Conservation (phyloP, 1,284 basidiomycete genomes). For the Sporisorium exsertum region DNA sequence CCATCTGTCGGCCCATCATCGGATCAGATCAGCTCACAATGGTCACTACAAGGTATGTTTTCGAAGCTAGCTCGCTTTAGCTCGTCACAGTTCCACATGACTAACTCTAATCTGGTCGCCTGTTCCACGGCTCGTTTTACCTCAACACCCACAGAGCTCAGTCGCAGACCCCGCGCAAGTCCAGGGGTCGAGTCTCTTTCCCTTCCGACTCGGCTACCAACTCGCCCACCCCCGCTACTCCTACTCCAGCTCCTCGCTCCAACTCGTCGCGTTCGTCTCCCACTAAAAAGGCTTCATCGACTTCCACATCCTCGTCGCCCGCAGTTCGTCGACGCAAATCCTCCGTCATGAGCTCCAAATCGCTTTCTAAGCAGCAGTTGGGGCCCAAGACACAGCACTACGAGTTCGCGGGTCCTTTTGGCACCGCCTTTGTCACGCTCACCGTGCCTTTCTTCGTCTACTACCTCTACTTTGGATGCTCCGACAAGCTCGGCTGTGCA, state of each 20-base stretch:
- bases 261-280: conserved; percentile 27
- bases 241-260: conserved; percentile 35
- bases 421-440: conserved; percentile 80
- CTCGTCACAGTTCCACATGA: neutral
- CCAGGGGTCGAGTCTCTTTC: conserved; percentile 33
- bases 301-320: conserved; percentile 26
- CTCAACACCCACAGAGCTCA: conserved; percentile 24
- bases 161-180: conserved; percentile 40
- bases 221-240: conserved; percentile 36
- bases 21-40: conserved; percentile 11
- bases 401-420: conserved; percentile 88
- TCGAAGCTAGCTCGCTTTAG: neutral
- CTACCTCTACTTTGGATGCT: conserved; percentile 85
- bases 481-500: conserved; percentile 73
- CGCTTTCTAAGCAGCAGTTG: conserved; percentile 62
- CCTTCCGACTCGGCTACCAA: conserved; percentile 37
- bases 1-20: neutral
- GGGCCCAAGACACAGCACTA: conserved; percentile 74
- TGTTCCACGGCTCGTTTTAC: neutral
- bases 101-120: neutral
- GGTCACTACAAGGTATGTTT: conserved; percentile 46
- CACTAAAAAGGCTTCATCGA: conserved; percentile 21
- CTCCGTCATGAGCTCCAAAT: conserved; percentile 42
- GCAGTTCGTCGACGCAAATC: conserved; percentile 35
- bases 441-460: conserved; percentile 82